Evolutionary conservation across 2,329 filamentous ascomycete species (phyloP).

Genomic region (Ophiosphaerella korrae): DNA sequence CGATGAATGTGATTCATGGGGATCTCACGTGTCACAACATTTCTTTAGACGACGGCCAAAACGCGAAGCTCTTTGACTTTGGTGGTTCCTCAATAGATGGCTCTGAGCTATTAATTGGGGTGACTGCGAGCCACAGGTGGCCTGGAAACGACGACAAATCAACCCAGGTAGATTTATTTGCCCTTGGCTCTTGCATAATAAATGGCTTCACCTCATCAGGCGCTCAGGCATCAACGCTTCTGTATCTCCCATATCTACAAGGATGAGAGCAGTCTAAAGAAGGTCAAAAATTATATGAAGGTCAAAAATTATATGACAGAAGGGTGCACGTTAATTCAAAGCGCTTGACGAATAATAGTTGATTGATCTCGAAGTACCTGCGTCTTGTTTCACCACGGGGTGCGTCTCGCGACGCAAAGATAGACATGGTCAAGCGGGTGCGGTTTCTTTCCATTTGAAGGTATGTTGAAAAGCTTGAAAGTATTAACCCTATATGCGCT

Average conservation of each 20-base stretch:
- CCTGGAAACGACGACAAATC: constrained; percentile 10
- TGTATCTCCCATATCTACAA: too few relatives aligned
- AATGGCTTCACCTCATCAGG: constrained; percentile 1
- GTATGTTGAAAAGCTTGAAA: too few relatives aligned
- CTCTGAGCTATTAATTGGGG: constrained; percentile 8
- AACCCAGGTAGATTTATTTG: constrained; percentile 9
- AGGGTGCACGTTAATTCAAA: neutral
- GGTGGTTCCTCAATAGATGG: constrained; percentile 18
- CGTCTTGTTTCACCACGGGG: constrained; percentile 1
- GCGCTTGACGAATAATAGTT: neutral
- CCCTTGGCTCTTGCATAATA: constrained; percentile 12
- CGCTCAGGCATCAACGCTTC: too few relatives aligned
- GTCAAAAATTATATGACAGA: too few relatives aligned
- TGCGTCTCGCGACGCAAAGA: constrained; percentile 3
- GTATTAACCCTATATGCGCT: too few relatives aligned
- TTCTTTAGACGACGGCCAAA: constrained; percentile 13
- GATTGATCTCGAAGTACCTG: constrained; percentile 3
- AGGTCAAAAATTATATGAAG: too few relatives aligned
- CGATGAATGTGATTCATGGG: constrained; percentile 16
- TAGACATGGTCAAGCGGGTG: constrained; percentile 1
- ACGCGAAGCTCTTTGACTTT: constrained; percentile 17
- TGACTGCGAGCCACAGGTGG: constrained; percentile 11
- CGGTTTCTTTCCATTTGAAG: too few relatives aligned
- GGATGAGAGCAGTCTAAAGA: too few relatives aligned
- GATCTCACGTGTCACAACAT: constrained; percentile 20